These are phyloP conservation scores for Tylopilus felleus DNA, from an alignment of 768 basidiomycete species.

Conservation along the genomic window DNA sequence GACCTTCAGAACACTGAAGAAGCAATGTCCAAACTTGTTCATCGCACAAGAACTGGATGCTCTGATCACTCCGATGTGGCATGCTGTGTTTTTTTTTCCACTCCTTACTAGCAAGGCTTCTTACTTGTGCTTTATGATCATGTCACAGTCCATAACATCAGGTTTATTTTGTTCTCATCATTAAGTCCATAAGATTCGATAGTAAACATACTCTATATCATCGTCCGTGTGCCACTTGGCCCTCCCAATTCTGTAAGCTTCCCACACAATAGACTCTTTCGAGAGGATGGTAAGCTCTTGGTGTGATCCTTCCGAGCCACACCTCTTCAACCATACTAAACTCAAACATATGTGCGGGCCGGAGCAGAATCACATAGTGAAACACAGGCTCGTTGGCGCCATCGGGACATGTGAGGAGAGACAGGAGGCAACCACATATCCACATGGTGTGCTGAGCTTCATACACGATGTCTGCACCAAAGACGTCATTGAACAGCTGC, in stretches of 20 bases:
- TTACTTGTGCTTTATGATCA: not conserved
- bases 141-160: not conserved
- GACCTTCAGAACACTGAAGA: conserved; percentile 61
- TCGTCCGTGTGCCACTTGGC: conserved; percentile 33
- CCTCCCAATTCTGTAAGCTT: conserved; percentile 31
- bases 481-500: conserved; percentile 46
- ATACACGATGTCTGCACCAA: conserved; percentile 56
- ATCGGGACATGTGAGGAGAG: conserved; percentile 33
- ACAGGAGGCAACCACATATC: conserved; percentile 42
- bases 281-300: conserved; percentile 46
- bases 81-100: not conserved
- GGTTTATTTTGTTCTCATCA: not conserved
- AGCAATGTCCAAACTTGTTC: conserved; percentile 75
- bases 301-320: not conserved
- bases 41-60: conserved; percentile 75
- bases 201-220: conserved; percentile 69
- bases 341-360: conserved; percentile 60
- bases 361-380: conserved; percentile 43
- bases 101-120: not conserved
- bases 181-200: conserved; percentile 62
- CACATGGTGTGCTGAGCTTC: conserved; percentile 46
- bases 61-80: conserved; percentile 55
- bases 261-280: conserved; percentile 55
- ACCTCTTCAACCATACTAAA: conserved; percentile 53
- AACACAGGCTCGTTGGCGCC: conserved; percentile 35